Conservation (phyloP, 192 early-diverging fungal species). For the Obelidium mucronatum region DNA sequence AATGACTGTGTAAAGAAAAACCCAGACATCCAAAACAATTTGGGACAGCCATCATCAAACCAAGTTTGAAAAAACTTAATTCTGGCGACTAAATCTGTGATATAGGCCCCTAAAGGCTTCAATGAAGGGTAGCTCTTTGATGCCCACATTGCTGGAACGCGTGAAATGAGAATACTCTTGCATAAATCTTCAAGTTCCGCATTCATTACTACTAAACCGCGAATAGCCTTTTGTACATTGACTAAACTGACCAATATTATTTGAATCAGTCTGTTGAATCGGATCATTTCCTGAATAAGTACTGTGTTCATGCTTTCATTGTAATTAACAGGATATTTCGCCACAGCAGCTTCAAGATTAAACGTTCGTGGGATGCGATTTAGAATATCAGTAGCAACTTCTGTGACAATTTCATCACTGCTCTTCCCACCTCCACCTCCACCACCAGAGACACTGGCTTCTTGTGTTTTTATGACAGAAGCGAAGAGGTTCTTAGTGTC, state of each 20-base stretch:
- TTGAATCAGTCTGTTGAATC: conserved; percentile 68
- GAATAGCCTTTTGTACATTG: conserved; percentile 72
- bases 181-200: conserved; percentile 69
- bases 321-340: conserved; percentile 67
- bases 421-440: conserved; percentile 54
- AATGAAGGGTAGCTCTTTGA: conserved; percentile 67
- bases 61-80: conserved; percentile 66
- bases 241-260: conserved; percentile 60
- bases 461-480: conserved; percentile 64
- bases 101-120: conserved; percentile 66
- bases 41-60: conserved; percentile 62
- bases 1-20: conserved; percentile 77
- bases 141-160: conserved; percentile 68
- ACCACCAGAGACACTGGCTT: conserved; percentile 40
- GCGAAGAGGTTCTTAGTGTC: conserved; percentile 66
- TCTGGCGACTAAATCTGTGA: conserved; percentile 60
- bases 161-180: conserved; percentile 62
- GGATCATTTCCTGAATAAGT: conserved; percentile 70
- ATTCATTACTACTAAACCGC: conserved; percentile 68
- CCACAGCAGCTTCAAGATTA: conserved; percentile 54
- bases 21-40: conserved; percentile 70
- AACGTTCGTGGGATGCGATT: conserved; percentile 55
- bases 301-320: conserved; percentile 73
- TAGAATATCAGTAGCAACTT: conserved; percentile 65
- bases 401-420: conserved; percentile 65